phyloP scores from a whole-genome alignment of 148 eudicot genomes.

The Rhododendron simsii region DNA sequence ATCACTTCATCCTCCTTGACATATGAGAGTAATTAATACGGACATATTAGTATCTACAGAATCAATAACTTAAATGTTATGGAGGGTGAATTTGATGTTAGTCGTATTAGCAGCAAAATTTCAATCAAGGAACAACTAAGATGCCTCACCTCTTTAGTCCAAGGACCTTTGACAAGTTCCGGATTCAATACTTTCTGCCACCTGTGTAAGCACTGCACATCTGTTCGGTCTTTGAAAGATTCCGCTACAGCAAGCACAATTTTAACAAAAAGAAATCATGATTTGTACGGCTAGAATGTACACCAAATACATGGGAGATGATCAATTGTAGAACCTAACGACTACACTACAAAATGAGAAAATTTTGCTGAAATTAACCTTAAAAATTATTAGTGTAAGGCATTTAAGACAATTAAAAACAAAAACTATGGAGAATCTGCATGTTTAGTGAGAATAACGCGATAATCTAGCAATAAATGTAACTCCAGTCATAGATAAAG shows the following conservation, averaged over 20 bases:
- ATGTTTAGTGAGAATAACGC: background rate
- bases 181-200: slow-evolving; percentile 99
- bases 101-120: too few relatives aligned
- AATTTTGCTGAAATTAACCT: background rate
- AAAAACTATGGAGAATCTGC: background rate
- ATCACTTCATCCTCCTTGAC: slow-evolving; percentile 83
- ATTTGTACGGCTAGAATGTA: background rate
- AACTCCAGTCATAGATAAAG: background rate
- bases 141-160: slow-evolving; percentile 85
- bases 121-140: background rate
- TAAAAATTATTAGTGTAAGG: background rate
- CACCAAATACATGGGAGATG: background rate
- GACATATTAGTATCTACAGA: background rate
- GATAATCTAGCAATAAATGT: background rate
- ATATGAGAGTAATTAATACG: background rate
- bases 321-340: background rate
- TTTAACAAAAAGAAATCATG: background rate
- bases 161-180: slow-evolving; percentile 95
- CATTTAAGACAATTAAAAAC: background rate
- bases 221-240: slow-evolving; percentile 91
- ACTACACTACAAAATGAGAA: background rate
- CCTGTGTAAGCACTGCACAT: slow-evolving; percentile 94
- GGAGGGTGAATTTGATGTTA: background rate
- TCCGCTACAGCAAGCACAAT: slow-evolving; percentile 59
- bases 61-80: background rate